phyloP scores from a whole-genome alignment of 2,329 filamentous ascomycete genomes.

The Pseudogymnoascus sp. region DNA sequence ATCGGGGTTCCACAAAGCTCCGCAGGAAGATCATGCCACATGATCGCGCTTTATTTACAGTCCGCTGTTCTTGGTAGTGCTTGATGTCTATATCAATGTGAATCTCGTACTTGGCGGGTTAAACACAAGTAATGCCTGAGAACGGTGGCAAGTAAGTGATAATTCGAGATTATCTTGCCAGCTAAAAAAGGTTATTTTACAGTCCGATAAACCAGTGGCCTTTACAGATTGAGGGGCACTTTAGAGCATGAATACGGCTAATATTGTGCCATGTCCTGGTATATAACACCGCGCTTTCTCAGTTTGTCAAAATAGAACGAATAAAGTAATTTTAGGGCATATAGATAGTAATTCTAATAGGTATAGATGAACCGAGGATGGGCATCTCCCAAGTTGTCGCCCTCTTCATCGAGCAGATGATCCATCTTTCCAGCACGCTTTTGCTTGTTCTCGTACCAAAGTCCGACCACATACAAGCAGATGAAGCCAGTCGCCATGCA shows the following conservation, averaged over 20 bases:
- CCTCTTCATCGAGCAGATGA: constrained; percentile 29
- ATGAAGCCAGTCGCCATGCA: constrained; percentile 16
- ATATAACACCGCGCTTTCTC: no score
- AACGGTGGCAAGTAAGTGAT: no score
- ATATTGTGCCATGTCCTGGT: no score
- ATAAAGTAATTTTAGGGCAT: not conserved
- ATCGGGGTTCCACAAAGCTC: not conserved
- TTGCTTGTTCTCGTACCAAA: constrained; percentile 39
- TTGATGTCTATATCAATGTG: not conserved
- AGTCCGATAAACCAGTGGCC: no score
- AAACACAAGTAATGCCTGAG: no score
- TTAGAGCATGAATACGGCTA: no score
- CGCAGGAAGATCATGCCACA: not conserved
- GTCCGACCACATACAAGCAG: constrained; percentile 30
- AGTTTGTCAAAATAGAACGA: no score
- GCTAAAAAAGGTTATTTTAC: no score
- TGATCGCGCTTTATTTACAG: not conserved
- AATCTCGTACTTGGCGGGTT: no score
- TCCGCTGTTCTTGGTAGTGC: not conserved
- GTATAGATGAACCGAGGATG: constrained; percentile 11
- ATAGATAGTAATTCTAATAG: not conserved
- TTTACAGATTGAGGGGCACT: no score
- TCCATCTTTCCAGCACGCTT: constrained; percentile 41
- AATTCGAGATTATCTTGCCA: no score
- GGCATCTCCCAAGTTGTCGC: constrained; percentile 6